Base-by-base conservation (phyloP, 164 flowering plant species). In the Kingdonia uniflora region DNA sequence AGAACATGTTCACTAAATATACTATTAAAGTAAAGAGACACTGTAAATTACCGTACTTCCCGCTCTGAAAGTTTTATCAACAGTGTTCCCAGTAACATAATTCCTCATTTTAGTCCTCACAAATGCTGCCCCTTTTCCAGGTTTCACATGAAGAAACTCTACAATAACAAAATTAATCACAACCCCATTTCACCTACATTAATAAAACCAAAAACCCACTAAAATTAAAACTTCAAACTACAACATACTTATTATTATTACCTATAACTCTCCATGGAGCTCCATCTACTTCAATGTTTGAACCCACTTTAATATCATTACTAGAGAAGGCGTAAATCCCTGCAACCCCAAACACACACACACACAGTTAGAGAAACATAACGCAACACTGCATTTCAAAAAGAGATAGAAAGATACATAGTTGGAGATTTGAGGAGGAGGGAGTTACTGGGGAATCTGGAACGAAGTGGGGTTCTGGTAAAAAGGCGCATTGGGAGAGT, bases 101-200 rank as follows among this genome's bases (percentile, higher is more conserved):
- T 92, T 92, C 11, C 80, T 70, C 63, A 94, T 66, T 49, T 87
- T 94, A 60, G 97, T 94, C 74, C 99, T 81, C 51, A 94, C 97
- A 73, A 84, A 94, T 2, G 99, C 97, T 13, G 99, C 99, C 48
- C 99, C 99, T 66, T 89, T 94, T 48, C 99, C 99, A 61, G 97
- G 99, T 61, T 94, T 94, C 60, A 94, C 99, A 69, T 94, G 99
- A 67, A 94, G 92, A 80, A 94, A 94, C 70, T 89, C 99, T 89
- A 52, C 58, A 73, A 17, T 42, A 44, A 26, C 1, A 22, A 44
- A n/a, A 38, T 21, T 11, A 14, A 24, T 7, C n/a, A 49, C 2
- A 5, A 24, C 19, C 23, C 1, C 5, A 50, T 29, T 21, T 48
- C 11, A 43, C 19, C 23, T 5, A 8, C 6, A 60, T 25, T 40